Evolutionary conservation across 495 filamentous ascomycete species (phyloP), one percentile per base, ranked within the genome.

Genomic region (Amniculicola lignicola): DNA sequence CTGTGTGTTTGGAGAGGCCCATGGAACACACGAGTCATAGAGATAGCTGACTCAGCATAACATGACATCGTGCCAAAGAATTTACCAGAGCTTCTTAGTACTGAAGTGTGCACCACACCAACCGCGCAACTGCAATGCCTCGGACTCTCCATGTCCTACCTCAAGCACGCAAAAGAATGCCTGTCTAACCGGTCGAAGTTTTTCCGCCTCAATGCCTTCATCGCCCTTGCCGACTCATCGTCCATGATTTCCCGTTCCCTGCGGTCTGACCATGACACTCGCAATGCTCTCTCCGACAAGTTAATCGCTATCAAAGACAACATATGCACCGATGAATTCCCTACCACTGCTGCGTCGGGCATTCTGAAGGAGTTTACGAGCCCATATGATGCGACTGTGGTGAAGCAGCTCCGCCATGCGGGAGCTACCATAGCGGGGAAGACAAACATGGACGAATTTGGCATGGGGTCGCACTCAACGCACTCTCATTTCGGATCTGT

Each of bases 381-480:
- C 54, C 94, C 94, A 18, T 93, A 87, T 70, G 80, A 89, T 67
- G 90, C 93, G 6, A 92, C 88, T 2, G 89, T 96, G 28, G 81
- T 95, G 24, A 65, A 77, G 40, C 75, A 75, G 63, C 76, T 95
- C 39, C 77, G 80, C 58, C 64, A 75, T 43, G 76, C 82, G 18
- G 89, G 88, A 33, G 84, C 83, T 4, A 67, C 77, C 16, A 67
- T 95, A 3, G 75, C 81, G 14, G 86, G 86, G 6, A 96, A 95
- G 68, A 90, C 90, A 0, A 95, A 95, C 69, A 77, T 98, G 62
- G 93, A 98, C 75, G 93, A 97, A 67, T 98, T 97, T 71, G 93
- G 93, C 18, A 98, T 98, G 93, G 93, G 93, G 31, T 94, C 90
- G 10, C 87, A 97, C 72, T 89, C 89, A 14, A 79, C 77, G 2